A percentile compares a stretch with the other conserved stretches of the same genome.
Evolutionary conservation across 768 basidiomycete species (phyloP).

Genomic region (Xanthoconium stramineum): DNA sequence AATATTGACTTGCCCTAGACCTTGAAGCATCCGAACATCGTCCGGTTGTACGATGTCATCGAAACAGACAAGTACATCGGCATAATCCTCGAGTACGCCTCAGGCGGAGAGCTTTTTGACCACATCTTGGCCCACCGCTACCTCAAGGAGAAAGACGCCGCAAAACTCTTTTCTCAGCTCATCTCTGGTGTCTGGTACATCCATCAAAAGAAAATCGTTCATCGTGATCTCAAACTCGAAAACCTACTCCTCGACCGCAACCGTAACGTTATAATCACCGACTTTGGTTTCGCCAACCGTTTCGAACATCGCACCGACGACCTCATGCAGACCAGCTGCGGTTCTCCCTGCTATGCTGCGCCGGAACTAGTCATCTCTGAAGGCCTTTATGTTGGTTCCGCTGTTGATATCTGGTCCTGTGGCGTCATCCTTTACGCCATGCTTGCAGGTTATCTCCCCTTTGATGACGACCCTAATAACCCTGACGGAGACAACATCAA

Average conservation of each 20-base stretch:
- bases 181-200: slow-evolving; percentile 99
- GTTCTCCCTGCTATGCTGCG: slow-evolving; percentile 96
- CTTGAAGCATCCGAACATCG: slow-evolving; percentile 97
- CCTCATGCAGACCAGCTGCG: slow-evolving; percentile 98
- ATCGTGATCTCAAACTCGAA: slow-evolving; percentile 98
- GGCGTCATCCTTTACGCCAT: slow-evolving; percentile 96
- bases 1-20: slow-evolving; percentile 48
- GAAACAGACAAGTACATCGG: slow-evolving; percentile 99
- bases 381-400: slow-evolving; percentile 93
- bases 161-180: slow-evolving; percentile 95
- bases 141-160: slow-evolving; percentile 90
- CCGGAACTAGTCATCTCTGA: slow-evolving; percentile 98
- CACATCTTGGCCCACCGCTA: slow-evolving; percentile 98
- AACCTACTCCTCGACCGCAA: slow-evolving; percentile 96
- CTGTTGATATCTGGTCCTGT: slow-evolving; percentile 97
- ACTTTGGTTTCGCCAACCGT: slow-evolving; percentile 98
- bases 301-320: slow-evolving; percentile 93
- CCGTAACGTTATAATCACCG: slow-evolving; percentile 98
- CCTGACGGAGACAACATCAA: slow-evolving; percentile 99
- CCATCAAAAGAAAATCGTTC: slow-evolving; percentile 98
- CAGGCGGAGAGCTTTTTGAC: slow-evolving; percentile 97
- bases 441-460: slow-evolving; percentile 97
- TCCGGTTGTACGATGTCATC: slow-evolving; percentile 96
- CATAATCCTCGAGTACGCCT: slow-evolving; percentile 97
- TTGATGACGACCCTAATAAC: slow-evolving; percentile 98